These are phyloP conservation scores for Hippophae rhamnoides DNA, from an alignment of 306 rosid species.

Conservation along the genomic window DNA sequence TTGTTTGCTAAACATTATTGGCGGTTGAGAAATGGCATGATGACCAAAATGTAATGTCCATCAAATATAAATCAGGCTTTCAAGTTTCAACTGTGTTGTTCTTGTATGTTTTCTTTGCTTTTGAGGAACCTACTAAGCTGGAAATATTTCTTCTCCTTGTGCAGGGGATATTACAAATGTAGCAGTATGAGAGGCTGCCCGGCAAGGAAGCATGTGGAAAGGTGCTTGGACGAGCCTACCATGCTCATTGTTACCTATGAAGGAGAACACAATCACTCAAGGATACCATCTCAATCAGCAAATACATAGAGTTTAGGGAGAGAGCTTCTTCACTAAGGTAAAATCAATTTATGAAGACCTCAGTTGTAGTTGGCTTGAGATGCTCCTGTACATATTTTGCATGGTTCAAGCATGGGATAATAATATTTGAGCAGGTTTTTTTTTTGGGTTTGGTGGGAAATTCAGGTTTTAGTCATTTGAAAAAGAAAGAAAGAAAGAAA, in stretches of 20 bases:
- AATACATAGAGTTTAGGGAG: constrained; percentile 42
- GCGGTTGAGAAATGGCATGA: constrained; percentile 11
- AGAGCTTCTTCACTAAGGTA: constrained; percentile 24
- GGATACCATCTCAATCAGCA: constrained; percentile 63
- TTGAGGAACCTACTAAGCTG: constrained; percentile 12
- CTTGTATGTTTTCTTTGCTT: constrained; percentile 1
- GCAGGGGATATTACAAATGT: constrained; percentile 97
- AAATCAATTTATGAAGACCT: constrained; percentile 12
- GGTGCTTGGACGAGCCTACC: constrained; percentile 88
- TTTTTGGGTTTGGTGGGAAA: constrained; percentile 12
- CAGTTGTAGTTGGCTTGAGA: constrained; percentile 35
- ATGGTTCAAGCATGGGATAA: constrained; percentile 34
- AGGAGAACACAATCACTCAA: constrained; percentile 93
- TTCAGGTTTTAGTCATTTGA: constrained; percentile 23
- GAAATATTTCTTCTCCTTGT: constrained; percentile 2
- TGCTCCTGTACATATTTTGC: constrained; percentile 62
- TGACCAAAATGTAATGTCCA: background rate
- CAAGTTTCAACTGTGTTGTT: background rate
- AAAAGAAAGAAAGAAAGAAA: constrained; percentile 12
- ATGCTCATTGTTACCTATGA: constrained; percentile 94
- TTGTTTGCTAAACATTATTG: background rate
- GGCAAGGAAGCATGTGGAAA: constrained; percentile 96
- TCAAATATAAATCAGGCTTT: background rate
- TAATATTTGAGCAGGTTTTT: constrained; percentile 26
- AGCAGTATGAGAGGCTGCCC: constrained; percentile 99